Evolutionary conservation across 2,329 filamentous ascomycete genomes (phyloP).

Genomic region (Cladophialophora immunda): DNA sequence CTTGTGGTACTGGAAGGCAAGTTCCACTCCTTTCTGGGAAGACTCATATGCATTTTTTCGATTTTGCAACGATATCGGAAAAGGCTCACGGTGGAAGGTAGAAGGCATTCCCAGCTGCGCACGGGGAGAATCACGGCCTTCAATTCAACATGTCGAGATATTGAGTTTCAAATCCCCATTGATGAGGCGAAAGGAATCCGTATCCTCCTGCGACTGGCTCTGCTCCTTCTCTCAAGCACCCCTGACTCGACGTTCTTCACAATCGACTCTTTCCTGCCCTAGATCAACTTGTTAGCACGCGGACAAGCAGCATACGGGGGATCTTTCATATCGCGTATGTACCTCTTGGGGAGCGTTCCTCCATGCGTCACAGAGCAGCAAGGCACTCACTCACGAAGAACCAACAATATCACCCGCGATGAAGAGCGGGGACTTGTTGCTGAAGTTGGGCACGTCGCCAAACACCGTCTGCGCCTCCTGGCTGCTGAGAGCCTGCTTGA

Average conservation of each 20-base stretch:
- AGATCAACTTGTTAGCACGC: neutral
- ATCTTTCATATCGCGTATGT: neutral
- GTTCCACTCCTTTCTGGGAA: too few species aligned
- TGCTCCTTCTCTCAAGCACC: neutral
- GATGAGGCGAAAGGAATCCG: neutral
- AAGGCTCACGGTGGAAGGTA: too few species aligned
- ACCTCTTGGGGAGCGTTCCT: neutral
- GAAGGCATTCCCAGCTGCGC: too few species aligned
- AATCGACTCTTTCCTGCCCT: conserved; percentile 1
- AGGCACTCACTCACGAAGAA: conserved; percentile 1
- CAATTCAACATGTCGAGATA: neutral
- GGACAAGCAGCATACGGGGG: neutral
- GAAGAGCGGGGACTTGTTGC: conserved; percentile 33
- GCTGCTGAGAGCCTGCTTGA: conserved; percentile 24
- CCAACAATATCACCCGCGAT: conserved; percentile 29
- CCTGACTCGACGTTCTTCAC: neutral
- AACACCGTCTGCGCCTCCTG: conserved; percentile 25
- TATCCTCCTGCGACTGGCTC: neutral
- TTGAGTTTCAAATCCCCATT: neutral
- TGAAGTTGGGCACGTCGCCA: conserved; percentile 38
- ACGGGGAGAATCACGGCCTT: neutral
- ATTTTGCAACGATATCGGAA: too few species aligned
- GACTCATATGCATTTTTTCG: too few species aligned
- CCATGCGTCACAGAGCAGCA: neutral
- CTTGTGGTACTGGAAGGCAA: too few species aligned